Evolutionary conservation across 176 grass and related monocot genomes (phyloP).

Genomic region (Zoysia japonica): DNA sequence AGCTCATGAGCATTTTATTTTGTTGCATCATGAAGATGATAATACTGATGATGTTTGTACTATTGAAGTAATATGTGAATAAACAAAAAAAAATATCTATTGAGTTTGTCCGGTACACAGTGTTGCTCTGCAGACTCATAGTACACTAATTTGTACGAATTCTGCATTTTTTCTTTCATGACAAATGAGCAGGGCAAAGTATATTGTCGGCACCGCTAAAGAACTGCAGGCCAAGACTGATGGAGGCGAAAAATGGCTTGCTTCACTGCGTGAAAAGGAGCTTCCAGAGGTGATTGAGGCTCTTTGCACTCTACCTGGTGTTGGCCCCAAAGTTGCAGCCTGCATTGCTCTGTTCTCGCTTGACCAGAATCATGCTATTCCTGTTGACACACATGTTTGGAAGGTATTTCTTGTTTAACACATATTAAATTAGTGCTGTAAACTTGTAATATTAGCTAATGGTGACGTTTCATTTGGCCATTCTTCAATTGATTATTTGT

Average conservation of each 20-base stretch:
- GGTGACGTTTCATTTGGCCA: too few relatives aligned
- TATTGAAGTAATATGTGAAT: not conserved
- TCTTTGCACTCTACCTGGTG: slow-evolving; percentile 88
- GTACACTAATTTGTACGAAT: slow-evolving; percentile 13
- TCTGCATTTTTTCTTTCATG: not conserved
- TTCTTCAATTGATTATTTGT: not conserved
- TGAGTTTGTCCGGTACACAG: too few relatives aligned
- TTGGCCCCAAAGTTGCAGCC: slow-evolving; percentile 91
- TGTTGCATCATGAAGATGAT: not conserved
- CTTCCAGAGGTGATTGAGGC: slow-evolving; percentile 71
- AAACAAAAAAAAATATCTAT: too few relatives aligned
- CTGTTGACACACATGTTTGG: slow-evolving; percentile 95
- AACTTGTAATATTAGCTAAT: not conserved
- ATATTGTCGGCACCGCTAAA: slow-evolving; percentile 74
- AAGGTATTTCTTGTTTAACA: slow-evolving; percentile 52
- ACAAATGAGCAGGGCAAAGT: slow-evolving; percentile 70
- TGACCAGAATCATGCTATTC: slow-evolving; percentile 90
- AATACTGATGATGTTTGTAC: not conserved
- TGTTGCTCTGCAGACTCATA: not conserved
- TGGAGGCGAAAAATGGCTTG: slow-evolving; percentile 86
- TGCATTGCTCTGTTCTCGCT: slow-evolving; percentile 95
- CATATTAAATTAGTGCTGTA: not conserved
- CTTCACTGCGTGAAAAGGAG: slow-evolving; percentile 57
- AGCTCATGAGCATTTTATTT: not conserved
- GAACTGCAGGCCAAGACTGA: slow-evolving; percentile 67